phyloP scores from a whole-genome alignment of 495 filamentous ascomycete species.

The Aspergillus panamensis region DNA sequence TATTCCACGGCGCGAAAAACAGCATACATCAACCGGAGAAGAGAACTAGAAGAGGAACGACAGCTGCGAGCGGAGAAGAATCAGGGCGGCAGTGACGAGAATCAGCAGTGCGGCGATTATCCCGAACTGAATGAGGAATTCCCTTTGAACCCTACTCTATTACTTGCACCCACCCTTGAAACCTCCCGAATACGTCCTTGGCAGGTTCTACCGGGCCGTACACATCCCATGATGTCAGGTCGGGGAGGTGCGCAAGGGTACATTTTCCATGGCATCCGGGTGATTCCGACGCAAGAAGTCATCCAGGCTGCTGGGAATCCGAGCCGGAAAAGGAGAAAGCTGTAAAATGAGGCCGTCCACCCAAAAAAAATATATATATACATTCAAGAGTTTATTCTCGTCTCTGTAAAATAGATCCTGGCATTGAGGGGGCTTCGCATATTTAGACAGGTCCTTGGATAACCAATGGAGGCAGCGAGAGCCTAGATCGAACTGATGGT shows the following conservation, averaged over 20 bases:
- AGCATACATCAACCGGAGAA: conserved; percentile 57
- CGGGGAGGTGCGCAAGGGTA: conserved; percentile 87
- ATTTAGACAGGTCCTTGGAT: background rate
- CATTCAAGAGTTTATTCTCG: background rate
- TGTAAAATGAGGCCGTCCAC: conserved; percentile 30
- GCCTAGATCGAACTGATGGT: background rate
- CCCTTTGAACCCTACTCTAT: conserved; percentile 73
- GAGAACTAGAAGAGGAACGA: conserved; percentile 31
- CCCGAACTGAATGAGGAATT: conserved; percentile 64
- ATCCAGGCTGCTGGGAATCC: conserved; percentile 82
- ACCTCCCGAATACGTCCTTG: conserved; percentile 68
- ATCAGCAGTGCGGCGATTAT: conserved; percentile 23
- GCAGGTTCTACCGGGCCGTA: conserved; percentile 90
- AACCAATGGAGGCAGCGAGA: background rate
- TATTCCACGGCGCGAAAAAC: conserved; percentile 73
- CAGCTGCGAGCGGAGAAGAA: conserved; percentile 15
- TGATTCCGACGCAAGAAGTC: conserved; percentile 70
- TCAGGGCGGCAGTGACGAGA: conserved; percentile 18
- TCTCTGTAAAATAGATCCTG: conserved; percentile 3
- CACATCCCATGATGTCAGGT: conserved; percentile 89
- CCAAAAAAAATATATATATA: conserved; percentile 21
- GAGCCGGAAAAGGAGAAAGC: conserved; percentile 48
- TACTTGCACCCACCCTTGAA: conserved; percentile 78
- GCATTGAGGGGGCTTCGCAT: background rate
- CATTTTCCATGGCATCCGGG: conserved; percentile 77